A percentile compares a stretch with the other conserved stretches of the same genome.
Conservation (phyloP, 805 yeast species). For the Myxozyma nipponensis region DNA sequence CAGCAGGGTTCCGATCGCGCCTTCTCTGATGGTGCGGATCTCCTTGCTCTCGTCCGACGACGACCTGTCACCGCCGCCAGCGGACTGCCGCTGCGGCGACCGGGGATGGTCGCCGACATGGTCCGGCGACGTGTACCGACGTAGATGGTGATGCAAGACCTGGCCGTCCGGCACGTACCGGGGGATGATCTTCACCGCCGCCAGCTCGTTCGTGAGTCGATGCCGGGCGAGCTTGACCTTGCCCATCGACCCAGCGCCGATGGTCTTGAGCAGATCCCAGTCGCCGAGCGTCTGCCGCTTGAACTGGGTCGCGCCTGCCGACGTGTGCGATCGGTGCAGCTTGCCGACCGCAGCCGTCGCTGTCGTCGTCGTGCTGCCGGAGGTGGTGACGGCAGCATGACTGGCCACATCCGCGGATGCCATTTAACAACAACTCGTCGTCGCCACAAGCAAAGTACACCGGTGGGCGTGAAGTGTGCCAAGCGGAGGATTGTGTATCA, state of each 20-base stretch:
- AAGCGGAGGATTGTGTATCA: no score
- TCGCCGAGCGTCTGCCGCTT: slow-evolving; percentile 87
- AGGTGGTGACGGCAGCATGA: no score
- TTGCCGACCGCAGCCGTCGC: background rate
- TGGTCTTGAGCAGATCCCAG: slow-evolving; percentile 92
- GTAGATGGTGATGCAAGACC: slow-evolving; percentile 37
- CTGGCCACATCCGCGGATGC: no score
- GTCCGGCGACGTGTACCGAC: slow-evolving; percentile 64
- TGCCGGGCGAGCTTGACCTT: slow-evolving; percentile 93
- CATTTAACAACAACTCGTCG: no score
- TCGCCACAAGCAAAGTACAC: no score
- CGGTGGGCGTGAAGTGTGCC: no score
- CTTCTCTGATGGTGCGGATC: slow-evolving; percentile 89
- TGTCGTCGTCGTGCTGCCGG: no score
- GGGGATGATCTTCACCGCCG: slow-evolving; percentile 38
- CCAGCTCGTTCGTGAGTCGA: slow-evolving; percentile 67
- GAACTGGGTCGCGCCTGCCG: slow-evolving; percentile 2
- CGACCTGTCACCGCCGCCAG: slow-evolving; percentile 45
- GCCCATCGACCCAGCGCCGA: slow-evolving; percentile 99
- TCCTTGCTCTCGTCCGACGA: slow-evolving; percentile 76
- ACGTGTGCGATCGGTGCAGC: slow-evolving; percentile 12
- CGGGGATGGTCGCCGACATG: slow-evolving; percentile 61
- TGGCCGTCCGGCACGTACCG: slow-evolving; percentile 24
- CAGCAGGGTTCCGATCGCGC: slow-evolving; percentile 83
- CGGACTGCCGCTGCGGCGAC: slow-evolving; percentile 58